phyloP scores from a whole-genome alignment of 306 rosid species.

The Psophocarpus tetragonolobus region DNA sequence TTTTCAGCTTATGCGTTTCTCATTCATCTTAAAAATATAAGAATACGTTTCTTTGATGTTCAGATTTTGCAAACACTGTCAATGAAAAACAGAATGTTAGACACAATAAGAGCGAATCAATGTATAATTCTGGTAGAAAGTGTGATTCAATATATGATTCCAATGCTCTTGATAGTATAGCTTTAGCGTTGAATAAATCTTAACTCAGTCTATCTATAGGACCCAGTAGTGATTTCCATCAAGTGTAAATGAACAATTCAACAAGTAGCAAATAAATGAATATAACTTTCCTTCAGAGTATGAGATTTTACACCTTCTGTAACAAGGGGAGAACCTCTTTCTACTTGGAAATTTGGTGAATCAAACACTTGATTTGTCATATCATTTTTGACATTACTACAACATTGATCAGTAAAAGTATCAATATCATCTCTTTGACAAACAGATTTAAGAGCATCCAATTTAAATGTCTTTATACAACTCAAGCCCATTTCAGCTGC shows the following conservation, averaged over 20 bases:
- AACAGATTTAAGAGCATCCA: constrained; percentile 91
- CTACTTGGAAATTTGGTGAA: constrained; percentile 44
- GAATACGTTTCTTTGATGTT: not conserved
- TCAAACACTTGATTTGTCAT: constrained; percentile 41
- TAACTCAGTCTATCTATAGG: not conserved
- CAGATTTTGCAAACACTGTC: constrained; percentile 8
- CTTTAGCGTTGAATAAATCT: not conserved
- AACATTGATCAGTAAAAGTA: constrained; percentile 37
- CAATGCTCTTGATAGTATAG: not conserved
- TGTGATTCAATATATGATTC: not conserved
- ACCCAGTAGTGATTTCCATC: constrained; percentile 1
- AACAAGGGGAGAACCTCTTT: constrained; percentile 42
- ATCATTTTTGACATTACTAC: constrained; percentile 38
- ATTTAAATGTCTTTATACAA: constrained; percentile 71
- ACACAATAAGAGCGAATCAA: not conserved
- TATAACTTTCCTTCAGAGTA: constrained; percentile 37
- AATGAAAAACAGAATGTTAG: constrained; percentile 5
- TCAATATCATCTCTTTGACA: constrained; percentile 46
- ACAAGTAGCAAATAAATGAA: constrained; percentile 28
- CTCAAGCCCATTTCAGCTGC: constrained; percentile 93
- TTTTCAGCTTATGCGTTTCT: not conserved
- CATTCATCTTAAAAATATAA: not conserved
- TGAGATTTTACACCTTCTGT: constrained; percentile 44
- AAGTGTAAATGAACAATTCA: constrained; percentile 14
- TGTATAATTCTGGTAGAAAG: not conserved